Evolutionary conservation across 495 filamentous ascomycete genomes (phyloP).

Genomic region (Antarctomyces pellizariae): DNA sequence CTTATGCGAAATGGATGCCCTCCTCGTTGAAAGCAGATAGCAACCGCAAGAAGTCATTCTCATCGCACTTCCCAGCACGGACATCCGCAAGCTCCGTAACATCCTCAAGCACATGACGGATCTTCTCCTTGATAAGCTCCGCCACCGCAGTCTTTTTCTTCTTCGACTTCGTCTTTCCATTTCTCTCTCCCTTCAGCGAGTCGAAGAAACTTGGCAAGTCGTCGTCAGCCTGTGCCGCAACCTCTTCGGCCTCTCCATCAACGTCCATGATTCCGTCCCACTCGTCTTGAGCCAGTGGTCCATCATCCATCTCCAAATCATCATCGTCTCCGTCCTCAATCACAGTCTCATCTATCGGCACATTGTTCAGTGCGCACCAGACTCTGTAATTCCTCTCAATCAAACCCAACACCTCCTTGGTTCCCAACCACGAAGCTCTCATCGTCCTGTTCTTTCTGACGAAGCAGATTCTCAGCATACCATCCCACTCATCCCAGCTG

Average conservation of each 20-base stretch:
- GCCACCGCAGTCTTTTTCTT: conserved; percentile 55
- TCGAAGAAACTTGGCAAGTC: conserved; percentile 19
- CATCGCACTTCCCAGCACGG: conserved; percentile 64
- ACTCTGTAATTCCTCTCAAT: conserved; percentile 69
- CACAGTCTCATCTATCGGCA: conserved; percentile 49
- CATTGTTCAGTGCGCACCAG: conserved; percentile 66
- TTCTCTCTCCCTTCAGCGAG: conserved; percentile 20
- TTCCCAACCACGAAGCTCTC: conserved; percentile 49
- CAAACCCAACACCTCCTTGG: conserved; percentile 54
- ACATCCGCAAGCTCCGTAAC: conserved; percentile 56
- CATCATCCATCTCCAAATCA: conserved; percentile 24
- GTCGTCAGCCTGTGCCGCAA: too few relatives aligned
- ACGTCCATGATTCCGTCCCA: conserved; percentile 28
- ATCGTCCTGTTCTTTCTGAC: conserved; percentile 50
- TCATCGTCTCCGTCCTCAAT: conserved; percentile 16
- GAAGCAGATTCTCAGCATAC: conserved; percentile 65
- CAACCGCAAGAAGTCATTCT: conserved; percentile 59
- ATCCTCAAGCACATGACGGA: conserved; percentile 55
- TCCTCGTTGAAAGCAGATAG: conserved; percentile 59
- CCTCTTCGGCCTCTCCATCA: conserved; percentile 27
- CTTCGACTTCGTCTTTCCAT: conserved; percentile 26
- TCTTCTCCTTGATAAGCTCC: conserved; percentile 57
- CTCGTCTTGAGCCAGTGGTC: conserved; percentile 19
- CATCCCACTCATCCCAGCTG: conserved; percentile 88
- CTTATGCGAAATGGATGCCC: conserved; percentile 76